Evolutionary conservation across 225 moss, liverwort and hornwort species (phyloP).

Genomic region (Antitrichia curtipendula): DNA sequence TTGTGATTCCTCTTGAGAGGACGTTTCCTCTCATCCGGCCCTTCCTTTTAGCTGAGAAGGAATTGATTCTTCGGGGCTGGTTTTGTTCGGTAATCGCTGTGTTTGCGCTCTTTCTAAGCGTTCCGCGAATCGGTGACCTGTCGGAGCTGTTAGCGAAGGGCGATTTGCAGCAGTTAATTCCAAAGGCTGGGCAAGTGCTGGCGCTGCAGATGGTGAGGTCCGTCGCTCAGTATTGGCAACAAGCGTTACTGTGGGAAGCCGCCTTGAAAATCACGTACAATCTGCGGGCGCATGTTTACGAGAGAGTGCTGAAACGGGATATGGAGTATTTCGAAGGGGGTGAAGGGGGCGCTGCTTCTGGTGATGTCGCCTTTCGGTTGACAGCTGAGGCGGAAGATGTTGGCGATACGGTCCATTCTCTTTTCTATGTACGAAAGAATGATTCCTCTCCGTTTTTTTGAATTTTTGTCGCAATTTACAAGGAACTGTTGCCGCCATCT

Average conservation of each 20-base stretch:
- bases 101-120: conserved; percentile 52
- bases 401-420: conserved; percentile 78
- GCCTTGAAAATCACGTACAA: conserved; percentile 65
- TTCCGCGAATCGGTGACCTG: conserved; percentile 58
- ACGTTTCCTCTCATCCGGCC: conserved; percentile 40
- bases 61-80: conserved; percentile 61
- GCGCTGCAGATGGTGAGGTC: conserved; percentile 53
- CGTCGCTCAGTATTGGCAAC: conserved; percentile 82
- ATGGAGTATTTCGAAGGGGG: conserved; percentile 92
- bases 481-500: not conserved
- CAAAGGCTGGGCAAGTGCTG: conserved; percentile 36
- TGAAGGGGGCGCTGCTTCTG: conserved; percentile 51
- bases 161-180: conserved; percentile 32
- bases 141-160: conserved; percentile 55
- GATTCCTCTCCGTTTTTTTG: not conserved
- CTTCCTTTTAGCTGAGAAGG: conserved; percentile 39
- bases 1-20: conserved; percentile 5
- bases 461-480: not conserved
- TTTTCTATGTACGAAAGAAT: conserved; percentile 45
- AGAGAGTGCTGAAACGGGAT: conserved; percentile 55
- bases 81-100: conserved; percentile 60
- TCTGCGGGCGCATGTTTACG: conserved; percentile 54
- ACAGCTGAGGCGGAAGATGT: conserved; percentile 90
- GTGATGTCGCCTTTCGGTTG: conserved; percentile 82
- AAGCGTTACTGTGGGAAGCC: conserved; percentile 73